Evolutionary conservation across 371 early-diverging fungal genomes (phyloP).

Genomic region (Actinomortierella wolfii): DNA sequence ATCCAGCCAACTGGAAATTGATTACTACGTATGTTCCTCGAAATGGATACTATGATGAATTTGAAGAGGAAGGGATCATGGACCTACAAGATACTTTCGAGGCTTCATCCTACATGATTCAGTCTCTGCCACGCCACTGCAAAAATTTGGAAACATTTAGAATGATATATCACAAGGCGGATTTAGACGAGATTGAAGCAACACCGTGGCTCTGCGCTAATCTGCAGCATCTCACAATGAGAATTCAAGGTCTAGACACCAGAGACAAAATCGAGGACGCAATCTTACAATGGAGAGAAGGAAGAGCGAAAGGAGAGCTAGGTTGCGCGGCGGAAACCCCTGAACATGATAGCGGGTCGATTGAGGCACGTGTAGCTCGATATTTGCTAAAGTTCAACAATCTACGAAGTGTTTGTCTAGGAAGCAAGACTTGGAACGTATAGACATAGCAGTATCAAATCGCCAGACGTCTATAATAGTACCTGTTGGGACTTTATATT

Average conservation of each 20-base stretch:
- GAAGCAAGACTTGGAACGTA: too few species aligned
- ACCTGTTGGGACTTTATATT: too few species aligned
- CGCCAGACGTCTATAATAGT: too few species aligned
- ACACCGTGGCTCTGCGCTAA: not conserved
- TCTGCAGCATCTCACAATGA: not conserved
- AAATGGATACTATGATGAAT: not conserved
- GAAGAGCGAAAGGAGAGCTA: too few species aligned
- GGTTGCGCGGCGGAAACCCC: too few species aligned
- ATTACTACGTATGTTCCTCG: not conserved
- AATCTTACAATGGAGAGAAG: too few species aligned
- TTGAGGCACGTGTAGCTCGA: too few species aligned
- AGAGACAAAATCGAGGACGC: too few species aligned
- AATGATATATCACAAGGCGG: slow-evolving; percentile 6
- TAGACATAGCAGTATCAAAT: too few species aligned
- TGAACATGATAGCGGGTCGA: too few species aligned
- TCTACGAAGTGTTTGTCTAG: too few species aligned
- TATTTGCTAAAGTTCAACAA: too few species aligned
- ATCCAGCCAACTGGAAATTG: not conserved
- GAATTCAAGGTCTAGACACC: slow-evolving; percentile 8
- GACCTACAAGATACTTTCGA: not conserved
- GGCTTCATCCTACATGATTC: not conserved
- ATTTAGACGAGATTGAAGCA: slow-evolving; percentile 3
- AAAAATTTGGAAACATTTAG: not conserved
- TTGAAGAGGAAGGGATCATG: not conserved
- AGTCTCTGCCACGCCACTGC: slow-evolving; percentile 4